Base-by-base conservation (phyloP, 2,329 filamentous ascomycete species). In the Cryphonectria radicalis region DNA sequence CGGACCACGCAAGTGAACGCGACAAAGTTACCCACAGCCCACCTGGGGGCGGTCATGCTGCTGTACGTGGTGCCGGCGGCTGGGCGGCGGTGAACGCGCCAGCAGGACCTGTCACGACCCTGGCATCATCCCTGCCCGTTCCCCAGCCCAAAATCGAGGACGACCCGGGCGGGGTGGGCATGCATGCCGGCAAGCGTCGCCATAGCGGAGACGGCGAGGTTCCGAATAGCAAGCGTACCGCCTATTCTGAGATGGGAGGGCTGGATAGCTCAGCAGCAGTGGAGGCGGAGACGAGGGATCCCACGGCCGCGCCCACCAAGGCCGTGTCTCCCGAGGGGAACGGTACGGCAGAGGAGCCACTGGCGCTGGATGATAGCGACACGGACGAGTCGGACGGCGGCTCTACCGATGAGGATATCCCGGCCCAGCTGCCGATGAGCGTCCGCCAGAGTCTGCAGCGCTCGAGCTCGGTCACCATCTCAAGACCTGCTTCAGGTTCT, bases 351-450 rank as follows among this genome's bases (percentile, higher is more conserved):
- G 67, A 63, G 4, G 72, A 73, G 60, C 72, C 72, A 6, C 66
- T 73, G 50, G 64, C 70, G 6, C 28, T 73, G 67, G 25, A 75
- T 63, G 64, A 76, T 25, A 77, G 77, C 0, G 77, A 77, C 10
- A 79, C 78, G 1, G 76, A 75, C 7, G 77, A 77, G 28, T 72
- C 70, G 6, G 64, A n/a, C 17, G 28, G 13, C 7, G 42, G 25
- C 13, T 68, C 67, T 35, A 78, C 77, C 42, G 75, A 79, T 42
- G 78, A 79, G 13, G 80, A 80, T 59, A 81, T 81, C 43, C 80
- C 80, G 0, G 76, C 79, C 1, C 76, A 74, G 8, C 73, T 81
- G 22, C 80, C 80, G 0, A 62, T 76, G 0, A 75, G 77, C n/a
- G 75, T 80, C 10, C 74, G 77, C 22, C 76, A 78, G 69, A 79